A percentile compares a stretch with the other conserved stretches of the same genome.
phyloP scores from a whole-genome alignment of 2,329 filamentous ascomycete genomes.

The Diaporthe sp. region DNA sequence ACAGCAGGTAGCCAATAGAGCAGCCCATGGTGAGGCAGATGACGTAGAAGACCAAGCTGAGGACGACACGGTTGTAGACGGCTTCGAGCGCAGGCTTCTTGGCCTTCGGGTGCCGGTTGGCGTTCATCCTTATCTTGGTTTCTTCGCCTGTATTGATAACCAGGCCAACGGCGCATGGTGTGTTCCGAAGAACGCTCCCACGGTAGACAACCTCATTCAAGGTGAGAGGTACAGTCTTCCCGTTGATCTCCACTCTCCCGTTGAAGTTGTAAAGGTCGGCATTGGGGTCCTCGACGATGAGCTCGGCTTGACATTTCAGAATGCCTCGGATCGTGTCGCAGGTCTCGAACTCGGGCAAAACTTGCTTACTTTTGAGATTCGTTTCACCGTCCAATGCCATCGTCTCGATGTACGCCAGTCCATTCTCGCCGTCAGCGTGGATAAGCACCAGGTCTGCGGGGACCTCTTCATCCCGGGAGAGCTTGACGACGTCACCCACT shows the following conservation, averaged over 20 bases:
- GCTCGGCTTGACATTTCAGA: constrained; percentile 68
- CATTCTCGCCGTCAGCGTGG: constrained; percentile 82
- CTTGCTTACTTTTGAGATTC: constrained; percentile 83
- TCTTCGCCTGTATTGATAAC: constrained; percentile 91
- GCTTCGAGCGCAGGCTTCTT: constrained; percentile 81
- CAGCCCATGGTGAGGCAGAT: constrained; percentile 84
- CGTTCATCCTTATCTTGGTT: constrained; percentile 89
- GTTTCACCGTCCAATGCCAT: constrained; percentile 90
- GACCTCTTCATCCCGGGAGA: constrained; percentile 79
- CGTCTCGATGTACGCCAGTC: constrained; percentile 85
- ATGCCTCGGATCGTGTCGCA: constrained; percentile 71
- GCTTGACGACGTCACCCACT: constrained; percentile 64
- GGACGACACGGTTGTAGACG: constrained; percentile 81
- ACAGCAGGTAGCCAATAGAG: constrained; percentile 85
- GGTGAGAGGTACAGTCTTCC: constrained; percentile 77
- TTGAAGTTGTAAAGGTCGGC: constrained; percentile 84
- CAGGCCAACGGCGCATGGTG: constrained; percentile 77
- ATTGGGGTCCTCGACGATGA: constrained; percentile 84
- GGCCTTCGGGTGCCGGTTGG: constrained; percentile 84
- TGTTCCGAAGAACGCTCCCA: constrained; percentile 88
- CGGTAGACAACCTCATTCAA: constrained; percentile 88
- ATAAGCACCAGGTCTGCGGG: constrained; percentile 88
- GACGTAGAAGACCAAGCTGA: constrained; percentile 85
- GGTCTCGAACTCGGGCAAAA: constrained; percentile 70
- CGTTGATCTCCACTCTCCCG: constrained; percentile 73